A percentile compares a stretch with the other conserved stretches of the same genome.
Conservation (phyloP, 805 yeast species). For the Kodamaea hsintzibuensis region DNA sequence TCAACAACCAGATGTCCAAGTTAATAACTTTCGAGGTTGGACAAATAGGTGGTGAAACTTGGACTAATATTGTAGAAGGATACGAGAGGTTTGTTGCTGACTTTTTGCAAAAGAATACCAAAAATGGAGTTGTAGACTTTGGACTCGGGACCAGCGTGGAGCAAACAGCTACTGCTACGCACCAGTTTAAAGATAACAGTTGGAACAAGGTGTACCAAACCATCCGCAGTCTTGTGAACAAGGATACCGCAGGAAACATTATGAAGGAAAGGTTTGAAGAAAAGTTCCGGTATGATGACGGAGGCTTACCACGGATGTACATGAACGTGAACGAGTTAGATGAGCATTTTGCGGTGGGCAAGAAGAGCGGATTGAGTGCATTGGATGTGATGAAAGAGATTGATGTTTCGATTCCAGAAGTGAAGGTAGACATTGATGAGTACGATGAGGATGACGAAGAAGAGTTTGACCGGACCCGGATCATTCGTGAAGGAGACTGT, state of each 20-base stretch:
- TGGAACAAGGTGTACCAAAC: constrained; percentile 67
- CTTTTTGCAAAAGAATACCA: constrained; percentile 12
- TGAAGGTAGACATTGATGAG: constrained; percentile 31
- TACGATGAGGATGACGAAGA: constrained; percentile 22
- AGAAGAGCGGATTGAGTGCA: constrained; percentile 52
- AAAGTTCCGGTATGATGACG: constrained; percentile 75
- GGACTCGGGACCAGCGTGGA: constrained; percentile 57
- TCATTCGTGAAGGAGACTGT: constrained; percentile 59
- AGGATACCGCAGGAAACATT: constrained; percentile 63
- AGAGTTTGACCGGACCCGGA: constrained; percentile 50
- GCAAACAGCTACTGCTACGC: constrained; percentile 41
- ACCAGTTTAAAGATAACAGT: constrained; percentile 50
- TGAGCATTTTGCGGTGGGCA: constrained; percentile 58
- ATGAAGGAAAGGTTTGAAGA: constrained; percentile 83
- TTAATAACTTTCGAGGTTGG: constrained; percentile 46
- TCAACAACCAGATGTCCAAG: constrained; percentile 50
- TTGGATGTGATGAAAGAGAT: constrained; percentile 56
- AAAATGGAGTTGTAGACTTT: constrained; percentile 49
- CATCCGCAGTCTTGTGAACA: constrained; percentile 61
- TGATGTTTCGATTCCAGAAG: constrained; percentile 20
- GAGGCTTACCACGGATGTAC: constrained; percentile 83
- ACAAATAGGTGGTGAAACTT: constrained; percentile 20
- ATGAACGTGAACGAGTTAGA: constrained; percentile 74
- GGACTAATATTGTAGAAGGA: constrained; percentile 21
- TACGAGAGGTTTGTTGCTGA: constrained; percentile 23